These are phyloP conservation scores for Xylaria sp. DNA, from an alignment of 2,329 filamentous ascomycete species.

Conservation along the genomic window DNA sequence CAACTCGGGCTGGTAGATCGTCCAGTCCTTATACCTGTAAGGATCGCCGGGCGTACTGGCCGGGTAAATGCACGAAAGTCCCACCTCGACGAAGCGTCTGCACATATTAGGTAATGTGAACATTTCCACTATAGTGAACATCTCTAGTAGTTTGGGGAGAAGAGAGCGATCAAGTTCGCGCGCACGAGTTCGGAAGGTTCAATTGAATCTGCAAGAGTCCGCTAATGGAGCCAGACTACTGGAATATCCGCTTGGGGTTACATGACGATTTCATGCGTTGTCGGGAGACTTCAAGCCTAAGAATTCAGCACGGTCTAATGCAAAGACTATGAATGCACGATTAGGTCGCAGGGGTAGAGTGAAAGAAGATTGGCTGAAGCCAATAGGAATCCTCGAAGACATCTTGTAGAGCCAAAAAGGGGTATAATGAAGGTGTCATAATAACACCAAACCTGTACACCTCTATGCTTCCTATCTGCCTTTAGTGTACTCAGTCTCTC, in stretches of 20 bases:
- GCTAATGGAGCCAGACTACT: not conserved
- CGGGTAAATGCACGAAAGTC: slow-evolving; percentile 28
- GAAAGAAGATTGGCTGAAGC: too few relatives aligned
- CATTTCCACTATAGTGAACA: not conserved
- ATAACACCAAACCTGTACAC: too few relatives aligned
- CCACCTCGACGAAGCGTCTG: not conserved
- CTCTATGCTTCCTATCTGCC: too few relatives aligned
- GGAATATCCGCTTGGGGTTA: not conserved
- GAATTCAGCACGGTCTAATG: not conserved
- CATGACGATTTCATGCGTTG: not conserved
- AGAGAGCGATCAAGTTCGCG: not conserved
- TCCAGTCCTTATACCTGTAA: not conserved
- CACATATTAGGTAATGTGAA: not conserved
- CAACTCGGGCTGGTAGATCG: slow-evolving; percentile 4
- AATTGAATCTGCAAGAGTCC: not conserved
- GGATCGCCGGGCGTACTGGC: slow-evolving; percentile 9
- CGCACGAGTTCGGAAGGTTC: not conserved
- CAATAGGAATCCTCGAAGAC: too few relatives aligned
- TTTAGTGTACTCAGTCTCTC: too few relatives aligned
- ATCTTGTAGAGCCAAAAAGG: too few relatives aligned
- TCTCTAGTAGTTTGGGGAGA: not conserved
- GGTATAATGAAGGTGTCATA: too few relatives aligned
- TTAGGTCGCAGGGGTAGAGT: too few relatives aligned
- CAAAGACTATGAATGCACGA: too few relatives aligned
- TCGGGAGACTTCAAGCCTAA: not conserved